phyloP scores from a whole-genome alignment of 2,329 filamentous ascomycete genomes.

The Aspergillus pseudonomiae region DNA sequence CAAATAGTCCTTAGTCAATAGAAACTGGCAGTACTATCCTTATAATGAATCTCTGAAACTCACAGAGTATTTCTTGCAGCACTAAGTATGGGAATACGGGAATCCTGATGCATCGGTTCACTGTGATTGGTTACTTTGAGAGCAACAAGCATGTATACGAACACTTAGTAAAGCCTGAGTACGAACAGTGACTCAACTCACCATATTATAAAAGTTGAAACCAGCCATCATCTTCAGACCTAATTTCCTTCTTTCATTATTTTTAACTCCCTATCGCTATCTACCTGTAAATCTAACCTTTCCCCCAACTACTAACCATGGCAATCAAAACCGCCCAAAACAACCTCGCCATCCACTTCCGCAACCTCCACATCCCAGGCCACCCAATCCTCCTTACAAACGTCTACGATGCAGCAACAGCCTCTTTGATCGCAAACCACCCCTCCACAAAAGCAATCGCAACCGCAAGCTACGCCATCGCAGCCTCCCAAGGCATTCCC shows the following conservation, averaged over 20 bases:
- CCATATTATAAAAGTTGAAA: background rate
- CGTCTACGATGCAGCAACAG: conserved; percentile 57
- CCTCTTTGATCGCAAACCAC: conserved; percentile 47
- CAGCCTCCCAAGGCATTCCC: conserved; percentile 47
- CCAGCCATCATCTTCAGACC: background rate
- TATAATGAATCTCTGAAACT: no score
- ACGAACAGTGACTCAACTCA: conserved; percentile 5
- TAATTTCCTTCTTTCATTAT: background rate
- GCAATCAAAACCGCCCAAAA: conserved; percentile 14
- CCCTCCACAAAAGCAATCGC: conserved; percentile 47
- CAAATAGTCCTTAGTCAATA: no score
- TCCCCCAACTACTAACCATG: background rate
- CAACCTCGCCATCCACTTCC: conserved; percentile 35
- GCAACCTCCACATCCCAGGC: conserved; percentile 54
- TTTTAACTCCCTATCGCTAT: background rate
- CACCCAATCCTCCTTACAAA: conserved; percentile 59
- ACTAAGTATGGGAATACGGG: background rate
- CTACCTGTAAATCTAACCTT: background rate
- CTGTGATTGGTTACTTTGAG: conserved; percentile 19
- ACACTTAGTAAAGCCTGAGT: background rate
- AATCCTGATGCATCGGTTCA: background rate
- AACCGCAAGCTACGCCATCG: conserved; percentile 57
- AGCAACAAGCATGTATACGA: conserved; percentile 11
- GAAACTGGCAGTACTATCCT: no score
- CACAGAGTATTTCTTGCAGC: background rate